phyloP scores from a whole-genome alignment of 495 filamentous ascomycete genomes.

The Penicillium paradoxum region DNA sequence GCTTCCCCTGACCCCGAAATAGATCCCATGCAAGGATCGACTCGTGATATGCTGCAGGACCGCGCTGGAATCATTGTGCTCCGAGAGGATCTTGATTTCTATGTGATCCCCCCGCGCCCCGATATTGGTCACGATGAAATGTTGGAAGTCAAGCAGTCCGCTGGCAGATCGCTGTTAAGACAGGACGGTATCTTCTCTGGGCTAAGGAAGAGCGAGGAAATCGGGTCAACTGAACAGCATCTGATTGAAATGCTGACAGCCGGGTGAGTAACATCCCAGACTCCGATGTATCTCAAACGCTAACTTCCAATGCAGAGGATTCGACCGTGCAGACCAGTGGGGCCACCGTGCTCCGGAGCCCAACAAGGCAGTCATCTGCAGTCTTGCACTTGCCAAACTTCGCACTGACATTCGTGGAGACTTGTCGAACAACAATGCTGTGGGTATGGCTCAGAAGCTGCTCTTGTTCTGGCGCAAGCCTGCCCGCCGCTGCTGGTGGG shows the following conservation, averaged over 20 bases:
- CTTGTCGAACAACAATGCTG: slow-evolving; percentile 70
- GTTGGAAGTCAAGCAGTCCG: slow-evolving; percentile 95
- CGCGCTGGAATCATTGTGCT: slow-evolving; percentile 96
- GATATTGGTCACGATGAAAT: slow-evolving; percentile 87
- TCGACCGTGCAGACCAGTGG: slow-evolving; percentile 93
- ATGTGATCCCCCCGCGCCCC: slow-evolving; percentile 82
- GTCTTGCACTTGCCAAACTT: slow-evolving; percentile 84
- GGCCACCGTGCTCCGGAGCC: slow-evolving; percentile 94
- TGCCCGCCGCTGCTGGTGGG: slow-evolving; percentile 97
- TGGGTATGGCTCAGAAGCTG: slow-evolving; percentile 98
- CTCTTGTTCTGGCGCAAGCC: slow-evolving; percentile 98
- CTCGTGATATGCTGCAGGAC: slow-evolving; percentile 74
- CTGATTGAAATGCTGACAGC: slow-evolving; percentile 99
- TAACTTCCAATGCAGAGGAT: slow-evolving; percentile 58
- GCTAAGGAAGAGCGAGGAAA: slow-evolving; percentile 87
- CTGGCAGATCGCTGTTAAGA: slow-evolving; percentile 74
- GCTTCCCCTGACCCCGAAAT: slow-evolving; percentile 59
- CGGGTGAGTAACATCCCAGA: slow-evolving; percentile 56
- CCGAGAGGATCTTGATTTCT: slow-evolving; percentile 95
- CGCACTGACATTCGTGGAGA: slow-evolving; percentile 85
- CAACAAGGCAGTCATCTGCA: slow-evolving; percentile 97
- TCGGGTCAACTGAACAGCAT: slow-evolving; percentile 95
- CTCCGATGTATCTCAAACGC: slow-evolving; percentile 11
- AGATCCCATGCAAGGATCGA: slow-evolving; percentile 63
- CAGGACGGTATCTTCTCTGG: slow-evolving; percentile 98